phyloP scores from a whole-genome alignment of 148 eudicot species.

The Nyssa sinensis region DNA sequence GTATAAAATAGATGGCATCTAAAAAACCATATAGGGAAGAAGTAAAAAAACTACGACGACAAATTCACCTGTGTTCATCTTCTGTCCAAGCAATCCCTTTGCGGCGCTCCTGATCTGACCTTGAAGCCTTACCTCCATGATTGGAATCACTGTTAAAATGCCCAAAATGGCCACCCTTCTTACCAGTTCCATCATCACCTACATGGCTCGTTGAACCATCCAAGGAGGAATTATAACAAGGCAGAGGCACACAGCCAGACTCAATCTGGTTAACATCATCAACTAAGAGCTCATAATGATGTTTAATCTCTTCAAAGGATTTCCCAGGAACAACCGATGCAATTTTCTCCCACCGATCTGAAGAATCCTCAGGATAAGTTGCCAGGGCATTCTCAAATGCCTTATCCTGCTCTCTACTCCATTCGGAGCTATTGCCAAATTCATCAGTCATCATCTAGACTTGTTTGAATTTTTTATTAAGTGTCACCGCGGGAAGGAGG shows the following conservation, averaged over 20 bases:
- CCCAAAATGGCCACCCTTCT: constrained; percentile 56
- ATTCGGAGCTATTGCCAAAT: constrained; percentile 34
- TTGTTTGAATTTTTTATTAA: constrained; percentile 17
- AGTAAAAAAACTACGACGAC: not conserved
- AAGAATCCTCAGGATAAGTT: constrained; percentile 52
- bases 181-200: constrained; percentile 52
- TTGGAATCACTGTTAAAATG: constrained; percentile 47
- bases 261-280: constrained; percentile 74
- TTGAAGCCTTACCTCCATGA: constrained; percentile 64
- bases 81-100: constrained; percentile 98
- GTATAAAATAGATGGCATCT: not conserved
- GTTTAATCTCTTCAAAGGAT: constrained; percentile 66
- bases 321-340: constrained; percentile 71
- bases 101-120: constrained; percentile 86
- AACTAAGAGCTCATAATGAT: constrained; percentile 72
- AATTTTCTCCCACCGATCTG: constrained; percentile 84
- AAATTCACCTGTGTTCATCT: constrained; percentile 87
- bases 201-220: constrained; percentile 48
- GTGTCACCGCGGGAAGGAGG: constrained; percentile 12
- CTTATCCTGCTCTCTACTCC: constrained; percentile 87
- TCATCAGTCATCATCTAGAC: constrained; percentile 55
- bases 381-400: constrained; percentile 87
- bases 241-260: constrained; percentile 74
- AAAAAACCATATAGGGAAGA: no score
- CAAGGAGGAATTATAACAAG: constrained; percentile 56